These are phyloP conservation scores for Zelopaecilomyces penicillatus DNA, from an alignment of 2,329 filamentous ascomycete species.

Conservation along the genomic window DNA sequence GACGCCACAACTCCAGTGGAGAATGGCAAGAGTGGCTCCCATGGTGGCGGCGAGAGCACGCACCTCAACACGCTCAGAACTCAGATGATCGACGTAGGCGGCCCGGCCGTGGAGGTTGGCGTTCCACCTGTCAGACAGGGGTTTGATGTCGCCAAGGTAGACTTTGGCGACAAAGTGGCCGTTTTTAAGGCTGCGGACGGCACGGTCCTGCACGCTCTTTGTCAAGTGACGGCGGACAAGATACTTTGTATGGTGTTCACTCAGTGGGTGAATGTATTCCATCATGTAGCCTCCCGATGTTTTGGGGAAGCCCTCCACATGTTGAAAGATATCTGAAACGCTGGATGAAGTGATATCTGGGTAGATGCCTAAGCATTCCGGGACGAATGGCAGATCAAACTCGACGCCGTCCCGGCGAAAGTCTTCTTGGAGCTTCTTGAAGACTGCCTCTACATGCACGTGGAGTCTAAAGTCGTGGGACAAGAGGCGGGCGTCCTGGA, in stretches of 20 bases:
- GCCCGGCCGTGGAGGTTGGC: slow-evolving; percentile 9
- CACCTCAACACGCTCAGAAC: slow-evolving; percentile 1
- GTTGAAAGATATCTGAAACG: slow-evolving; percentile 5
- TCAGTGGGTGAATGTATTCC: slow-evolving; percentile 11
- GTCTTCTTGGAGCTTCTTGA: slow-evolving; percentile 3
- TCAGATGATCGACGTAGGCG: slow-evolving; percentile 16
- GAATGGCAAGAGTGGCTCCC: slow-evolving; percentile 15
- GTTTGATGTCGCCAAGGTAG: slow-evolving; percentile 8
- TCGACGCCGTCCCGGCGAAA: slow-evolving; percentile 2
- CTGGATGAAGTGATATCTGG: slow-evolving; percentile 5
- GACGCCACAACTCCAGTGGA: slow-evolving; percentile 16
- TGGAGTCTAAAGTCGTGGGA: slow-evolving; percentile 7
- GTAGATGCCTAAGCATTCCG: slow-evolving; percentile 5
- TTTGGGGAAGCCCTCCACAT: slow-evolving; percentile 4
- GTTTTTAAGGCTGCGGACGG: slow-evolving; percentile 2
- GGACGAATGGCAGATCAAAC: slow-evolving; percentile 7
- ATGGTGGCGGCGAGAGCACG: slow-evolving; percentile 8
- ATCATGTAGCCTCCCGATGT: slow-evolving; percentile 9
- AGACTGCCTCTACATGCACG: slow-evolving; percentile 3
- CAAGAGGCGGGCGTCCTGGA: slow-evolving; percentile 1
- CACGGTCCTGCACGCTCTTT: slow-evolving; percentile 5
- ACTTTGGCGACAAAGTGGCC: slow-evolving; percentile 10
- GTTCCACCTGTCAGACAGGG: slow-evolving; percentile 9
- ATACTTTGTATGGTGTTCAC: slow-evolving; percentile 9
- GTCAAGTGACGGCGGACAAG: slow-evolving; percentile 9